Evolutionary conservation across 2,329 filamentous ascomycete species (phyloP).

Genomic region (Penicillium sp.): DNA sequence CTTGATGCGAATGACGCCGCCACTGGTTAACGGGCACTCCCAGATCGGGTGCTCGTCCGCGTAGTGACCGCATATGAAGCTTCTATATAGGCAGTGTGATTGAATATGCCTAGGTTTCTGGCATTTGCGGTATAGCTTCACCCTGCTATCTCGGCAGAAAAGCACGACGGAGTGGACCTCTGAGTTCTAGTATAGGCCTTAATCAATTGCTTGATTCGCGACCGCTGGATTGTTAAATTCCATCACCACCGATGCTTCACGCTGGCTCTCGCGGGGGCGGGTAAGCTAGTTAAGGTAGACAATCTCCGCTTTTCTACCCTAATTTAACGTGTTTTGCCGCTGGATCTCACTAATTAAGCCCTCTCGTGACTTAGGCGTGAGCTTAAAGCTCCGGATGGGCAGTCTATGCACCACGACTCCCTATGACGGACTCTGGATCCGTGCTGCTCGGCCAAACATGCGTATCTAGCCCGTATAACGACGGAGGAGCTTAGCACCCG

Average conservation of each 20-base stretch:
- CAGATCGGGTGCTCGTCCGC: not conserved
- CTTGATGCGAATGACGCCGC: not conserved
- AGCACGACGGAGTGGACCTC: too few species aligned
- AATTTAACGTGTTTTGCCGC: not conserved
- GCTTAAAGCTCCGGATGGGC: not conserved
- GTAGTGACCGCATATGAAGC: not conserved
- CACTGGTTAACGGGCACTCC: not conserved
- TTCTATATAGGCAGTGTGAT: not conserved
- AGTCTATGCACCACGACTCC: not conserved
- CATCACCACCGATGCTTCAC: not conserved
- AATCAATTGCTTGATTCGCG: not conserved
- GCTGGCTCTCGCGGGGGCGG: not conserved
- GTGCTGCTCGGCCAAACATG: not conserved
- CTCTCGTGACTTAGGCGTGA: not conserved
- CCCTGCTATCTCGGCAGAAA: not conserved
- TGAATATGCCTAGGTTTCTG: not conserved
- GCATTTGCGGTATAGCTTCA: not conserved
- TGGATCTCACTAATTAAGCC: not conserved
- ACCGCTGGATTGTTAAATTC: not conserved
- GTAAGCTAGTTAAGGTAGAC: not conserved
- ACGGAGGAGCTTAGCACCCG: not conserved
- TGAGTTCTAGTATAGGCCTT: too few species aligned
- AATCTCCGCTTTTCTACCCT: not conserved
- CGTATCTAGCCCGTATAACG: not conserved
- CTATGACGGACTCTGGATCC: not conserved